Conservation (phyloP, 2,329 filamentous ascomycete genomes). For the Fusarium buxicola region DNA sequence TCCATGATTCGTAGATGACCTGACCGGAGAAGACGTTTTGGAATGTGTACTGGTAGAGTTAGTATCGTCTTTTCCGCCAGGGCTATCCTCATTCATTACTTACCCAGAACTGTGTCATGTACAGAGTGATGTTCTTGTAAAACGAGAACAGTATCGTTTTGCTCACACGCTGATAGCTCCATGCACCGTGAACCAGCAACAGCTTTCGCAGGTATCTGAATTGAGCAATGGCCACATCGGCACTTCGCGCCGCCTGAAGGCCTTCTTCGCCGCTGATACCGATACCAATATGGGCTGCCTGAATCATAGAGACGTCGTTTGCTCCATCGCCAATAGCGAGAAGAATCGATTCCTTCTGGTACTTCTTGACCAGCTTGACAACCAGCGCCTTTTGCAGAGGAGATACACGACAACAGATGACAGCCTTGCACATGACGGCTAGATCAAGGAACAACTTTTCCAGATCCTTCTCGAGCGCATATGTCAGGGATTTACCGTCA, state of each 20-base stretch:
- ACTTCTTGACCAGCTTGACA: slow-evolving; percentile 96
- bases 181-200: slow-evolving; percentile 92
- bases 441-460: slow-evolving; percentile 95
- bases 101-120: slow-evolving; percentile 99
- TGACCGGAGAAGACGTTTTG: slow-evolving; percentile 98
- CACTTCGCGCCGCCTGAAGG: slow-evolving; percentile 93
- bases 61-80: slow-evolving; percentile 15
- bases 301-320: slow-evolving; percentile 99
- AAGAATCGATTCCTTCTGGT: slow-evolving; percentile 88
- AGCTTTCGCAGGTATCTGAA: slow-evolving; percentile 96
- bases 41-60: slow-evolving; percentile 81
- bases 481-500: slow-evolving; percentile 95
- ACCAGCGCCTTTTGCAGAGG: slow-evolving; percentile 97
- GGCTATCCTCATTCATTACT: slow-evolving; percentile 50
- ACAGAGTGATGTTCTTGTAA: slow-evolving; percentile 98
- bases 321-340: slow-evolving; percentile 97
- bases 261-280: slow-evolving; percentile 98
- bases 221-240: slow-evolving; percentile 94
- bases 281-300: slow-evolving; percentile 96
- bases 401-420: slow-evolving; percentile 97
- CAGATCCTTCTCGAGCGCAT: slow-evolving; percentile 89
- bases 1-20: slow-evolving; percentile 99
- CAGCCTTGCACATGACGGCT: slow-evolving; percentile 97
- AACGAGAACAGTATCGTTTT: slow-evolving; percentile 99
- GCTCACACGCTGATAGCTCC: slow-evolving; percentile 97